Percentiles rank a stretch among this genome's conserved stretches.
Evolutionary conservation across 2,329 filamentous ascomycete genomes (phyloP).

Genomic region (Ambrosiella xylebori): DNA sequence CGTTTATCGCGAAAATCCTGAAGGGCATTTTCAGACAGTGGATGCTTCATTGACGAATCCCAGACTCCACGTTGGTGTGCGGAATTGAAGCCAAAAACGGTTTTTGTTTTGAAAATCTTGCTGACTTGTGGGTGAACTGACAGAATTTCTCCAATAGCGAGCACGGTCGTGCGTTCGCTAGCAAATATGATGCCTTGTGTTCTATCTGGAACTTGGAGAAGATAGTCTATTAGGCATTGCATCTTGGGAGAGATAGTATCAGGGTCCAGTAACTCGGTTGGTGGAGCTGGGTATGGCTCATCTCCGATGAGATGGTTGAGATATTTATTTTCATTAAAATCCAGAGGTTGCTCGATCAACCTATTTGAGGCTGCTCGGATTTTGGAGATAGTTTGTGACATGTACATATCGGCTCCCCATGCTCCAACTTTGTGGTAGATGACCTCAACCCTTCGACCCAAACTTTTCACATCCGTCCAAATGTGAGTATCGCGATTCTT

Average conservation of each 20-base stretch:
- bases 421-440: no score
- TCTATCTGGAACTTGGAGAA: slow-evolving; percentile 17
- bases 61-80: slow-evolving; percentile 23
- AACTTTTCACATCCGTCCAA: no score
- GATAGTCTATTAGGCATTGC: slow-evolving; percentile 31
- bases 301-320: no score
- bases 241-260: slow-evolving; percentile 38
- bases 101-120: slow-evolving; percentile 32
- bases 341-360: no score
- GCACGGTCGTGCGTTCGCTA: slow-evolving; percentile 41
- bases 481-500: no score
- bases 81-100: slow-evolving; percentile 36
- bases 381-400: no score
- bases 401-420: no score
- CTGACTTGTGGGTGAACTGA: slow-evolving; percentile 30
- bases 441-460: no score
- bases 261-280: neutral
- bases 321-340: no score
- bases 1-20: slow-evolving; percentile 35
- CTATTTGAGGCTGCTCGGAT: no score
- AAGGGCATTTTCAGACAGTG: slow-evolving; percentile 20
- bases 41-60: slow-evolving; percentile 19
- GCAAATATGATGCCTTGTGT: slow-evolving; percentile 50
- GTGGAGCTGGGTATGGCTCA: no score
- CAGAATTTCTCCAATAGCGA: slow-evolving; percentile 41